phyloP scores from a whole-genome alignment of 2,329 filamentous ascomycete species.

The Curvularia verruculosa region DNA sequence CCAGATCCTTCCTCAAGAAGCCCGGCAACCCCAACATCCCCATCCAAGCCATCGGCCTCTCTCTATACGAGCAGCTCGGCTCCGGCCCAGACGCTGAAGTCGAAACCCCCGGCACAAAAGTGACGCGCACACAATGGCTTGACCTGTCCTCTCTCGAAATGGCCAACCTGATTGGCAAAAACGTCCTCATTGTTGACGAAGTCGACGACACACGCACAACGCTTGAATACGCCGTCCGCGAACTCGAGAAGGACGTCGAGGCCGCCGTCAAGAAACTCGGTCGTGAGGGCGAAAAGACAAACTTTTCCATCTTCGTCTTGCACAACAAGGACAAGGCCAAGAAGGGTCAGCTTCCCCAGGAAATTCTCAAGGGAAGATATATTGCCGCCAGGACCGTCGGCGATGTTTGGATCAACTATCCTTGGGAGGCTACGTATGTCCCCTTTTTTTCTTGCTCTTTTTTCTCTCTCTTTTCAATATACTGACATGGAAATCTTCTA shows the following conservation, averaged over 20 bases:
- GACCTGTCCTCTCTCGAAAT: constrained; percentile 87
- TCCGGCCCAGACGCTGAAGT: constrained; percentile 64
- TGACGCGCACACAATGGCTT: constrained; percentile 97
- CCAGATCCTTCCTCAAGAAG: constrained; percentile 86
- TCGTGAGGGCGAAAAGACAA: constrained; percentile 72
- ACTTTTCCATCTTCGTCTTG: constrained; percentile 93
- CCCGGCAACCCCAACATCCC: constrained; percentile 90
- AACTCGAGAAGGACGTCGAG: constrained; percentile 94
- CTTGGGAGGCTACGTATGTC: constrained; percentile 85
- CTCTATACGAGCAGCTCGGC: constrained; percentile 86
- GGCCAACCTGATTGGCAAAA: constrained; percentile 88
- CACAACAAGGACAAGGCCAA: constrained; percentile 99
- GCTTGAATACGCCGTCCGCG: constrained; percentile 89
- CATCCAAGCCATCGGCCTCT: constrained; percentile 98
- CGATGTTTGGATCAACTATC: constrained; percentile 99
- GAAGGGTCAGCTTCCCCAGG: constrained; percentile 81
- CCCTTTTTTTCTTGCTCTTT: too few species aligned
- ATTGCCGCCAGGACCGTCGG: constrained; percentile 83
- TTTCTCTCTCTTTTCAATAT: too few species aligned
- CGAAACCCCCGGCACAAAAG: constrained; percentile 87
- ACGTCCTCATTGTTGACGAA: constrained; percentile 91
- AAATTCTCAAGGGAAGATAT: constrained; percentile 80
- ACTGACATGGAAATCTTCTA: constrained; percentile 30
- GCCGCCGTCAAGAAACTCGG: constrained; percentile 75
- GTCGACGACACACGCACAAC: constrained; percentile 95